Conservation (phyloP, 805 yeast genomes). For the Starmerella davenportii region DNA sequence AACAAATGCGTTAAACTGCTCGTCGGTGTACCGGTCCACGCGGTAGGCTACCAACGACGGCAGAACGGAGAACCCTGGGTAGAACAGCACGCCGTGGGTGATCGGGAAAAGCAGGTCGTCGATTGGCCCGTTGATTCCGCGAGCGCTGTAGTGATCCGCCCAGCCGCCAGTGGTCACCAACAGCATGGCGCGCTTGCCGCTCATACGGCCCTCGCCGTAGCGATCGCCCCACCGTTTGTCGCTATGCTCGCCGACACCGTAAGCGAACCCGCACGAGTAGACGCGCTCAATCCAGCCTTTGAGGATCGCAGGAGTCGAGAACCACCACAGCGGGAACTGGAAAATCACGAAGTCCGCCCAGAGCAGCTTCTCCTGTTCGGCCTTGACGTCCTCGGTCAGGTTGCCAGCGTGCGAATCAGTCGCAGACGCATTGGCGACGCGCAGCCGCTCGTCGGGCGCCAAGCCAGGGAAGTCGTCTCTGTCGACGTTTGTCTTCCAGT, state of each 20-base stretch:
- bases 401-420: not conserved
- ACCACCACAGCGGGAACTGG: constrained; percentile 1
- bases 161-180: not conserved
- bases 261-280: not conserved
- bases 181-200: not conserved
- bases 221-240: not conserved
- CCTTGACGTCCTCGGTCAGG: not conserved
- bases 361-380: not conserved
- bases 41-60: not conserved
- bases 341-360: not conserved
- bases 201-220: not conserved
- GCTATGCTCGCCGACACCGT: not conserved
- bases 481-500: not conserved
- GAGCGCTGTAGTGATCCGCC: not conserved
- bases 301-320: not conserved
- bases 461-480: not conserved
- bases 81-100: not conserved
- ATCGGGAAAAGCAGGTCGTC: not conserved
- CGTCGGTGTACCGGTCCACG: not conserved
- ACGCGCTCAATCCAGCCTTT: not conserved
- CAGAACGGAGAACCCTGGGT: not conserved
- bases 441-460: not conserved
- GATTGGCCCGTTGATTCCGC: not conserved
- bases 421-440: not conserved
- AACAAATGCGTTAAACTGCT: not conserved